Base-by-base conservation (phyloP, 176 grass and related monocot genomes). In the Hsuehochloa calcarea region DNA sequence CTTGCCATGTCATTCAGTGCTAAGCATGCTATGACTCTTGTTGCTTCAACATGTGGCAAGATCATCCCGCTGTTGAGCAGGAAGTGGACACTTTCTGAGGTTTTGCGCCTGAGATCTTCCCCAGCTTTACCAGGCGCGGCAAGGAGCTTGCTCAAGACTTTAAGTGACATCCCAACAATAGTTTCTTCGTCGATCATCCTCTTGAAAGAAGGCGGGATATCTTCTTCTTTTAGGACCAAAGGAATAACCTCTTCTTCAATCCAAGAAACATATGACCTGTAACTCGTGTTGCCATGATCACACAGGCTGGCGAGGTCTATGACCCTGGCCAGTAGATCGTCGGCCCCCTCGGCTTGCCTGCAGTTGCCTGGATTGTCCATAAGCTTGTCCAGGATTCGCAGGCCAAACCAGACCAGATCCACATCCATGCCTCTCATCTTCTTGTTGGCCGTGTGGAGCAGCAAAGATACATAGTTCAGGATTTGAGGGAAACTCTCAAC, bases 221-320 rank as follows among this genome's bases (percentile, higher is more conserved):
- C 82, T 7, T 85, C 72, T 56, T 76, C 61, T 68, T 26, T 55
- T 27, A 68, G 35, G 67, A 77, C 34, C 47, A 56, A 27, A 31
- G 72, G 54, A 76, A 77, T 77, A 34, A 85, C 67, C 20, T 85
- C 82, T 16, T 85, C 61, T 77, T 85, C 82, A 77, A 85, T 78
- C 84, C 74, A 85, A 47, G 40, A 35, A 8, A 78, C 51, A 12
- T 25, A 78, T 22, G 46, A 13, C 2, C 26, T 34, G 19, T 19
- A 27, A 63, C 64, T 67, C 15, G 49, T 62, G 9, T 13, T 41
- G 14, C 26, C 72, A 38, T 70, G 65, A 5, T 8, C 40, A 62
- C 52, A n/a, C 12, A 59, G 26, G 40, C 61, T 49, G 49, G 74
- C 47, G 20, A 78, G 51, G 52, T 86, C 19, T 79, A 86, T 62